Percentiles rank a stretch among this genome's conserved stretches.
Conservation (phyloP, 148 eudicot genomes). For the Chenopodium suecicum region DNA sequence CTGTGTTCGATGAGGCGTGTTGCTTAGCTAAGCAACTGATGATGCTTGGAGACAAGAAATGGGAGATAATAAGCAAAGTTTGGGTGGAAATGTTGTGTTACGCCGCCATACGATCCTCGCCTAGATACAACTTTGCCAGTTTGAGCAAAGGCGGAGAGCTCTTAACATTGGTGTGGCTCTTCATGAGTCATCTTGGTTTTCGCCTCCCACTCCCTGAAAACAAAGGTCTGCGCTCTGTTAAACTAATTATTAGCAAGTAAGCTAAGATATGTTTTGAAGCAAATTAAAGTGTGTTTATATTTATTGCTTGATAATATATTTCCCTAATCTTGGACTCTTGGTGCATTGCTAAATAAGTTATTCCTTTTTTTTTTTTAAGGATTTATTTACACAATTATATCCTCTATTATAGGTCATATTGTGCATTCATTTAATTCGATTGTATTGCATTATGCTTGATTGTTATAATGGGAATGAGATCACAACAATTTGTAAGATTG, state of each 20-base stretch:
- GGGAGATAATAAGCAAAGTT: slow-evolving; percentile 32
- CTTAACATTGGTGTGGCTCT: slow-evolving; percentile 31
- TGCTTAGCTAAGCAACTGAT: slow-evolving; percentile 26
- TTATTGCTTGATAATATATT: too few species aligned
- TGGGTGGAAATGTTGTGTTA: slow-evolving; percentile 39
- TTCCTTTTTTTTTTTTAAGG: too few species aligned
- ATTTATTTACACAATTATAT: too few species aligned
- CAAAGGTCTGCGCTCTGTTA: slow-evolving; percentile 10
- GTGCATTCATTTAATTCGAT: too few species aligned
- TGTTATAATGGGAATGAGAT: too few species aligned
- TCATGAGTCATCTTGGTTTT: slow-evolving; percentile 29
- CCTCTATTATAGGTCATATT: too few species aligned
- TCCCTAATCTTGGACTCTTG: too few species aligned
- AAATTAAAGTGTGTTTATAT: too few species aligned
- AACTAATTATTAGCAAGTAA: slow-evolving; percentile 6
- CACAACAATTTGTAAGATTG: too few species aligned
- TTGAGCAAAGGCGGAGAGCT: slow-evolving; percentile 26
- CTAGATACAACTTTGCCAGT: slow-evolving; percentile 15
- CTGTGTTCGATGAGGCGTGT: slow-evolving; percentile 32
- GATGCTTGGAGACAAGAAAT: slow-evolving; percentile 2
- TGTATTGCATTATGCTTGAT: too few species aligned
- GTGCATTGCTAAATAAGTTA: too few species aligned
- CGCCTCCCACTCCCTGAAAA: slow-evolving; percentile 12
- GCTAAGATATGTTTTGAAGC: too few species aligned
- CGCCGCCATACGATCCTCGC: slow-evolving; percentile 20